These are phyloP conservation scores for Euryodendron excelsum DNA, from an alignment of 148 eudicot species.

Conservation along the genomic window DNA sequence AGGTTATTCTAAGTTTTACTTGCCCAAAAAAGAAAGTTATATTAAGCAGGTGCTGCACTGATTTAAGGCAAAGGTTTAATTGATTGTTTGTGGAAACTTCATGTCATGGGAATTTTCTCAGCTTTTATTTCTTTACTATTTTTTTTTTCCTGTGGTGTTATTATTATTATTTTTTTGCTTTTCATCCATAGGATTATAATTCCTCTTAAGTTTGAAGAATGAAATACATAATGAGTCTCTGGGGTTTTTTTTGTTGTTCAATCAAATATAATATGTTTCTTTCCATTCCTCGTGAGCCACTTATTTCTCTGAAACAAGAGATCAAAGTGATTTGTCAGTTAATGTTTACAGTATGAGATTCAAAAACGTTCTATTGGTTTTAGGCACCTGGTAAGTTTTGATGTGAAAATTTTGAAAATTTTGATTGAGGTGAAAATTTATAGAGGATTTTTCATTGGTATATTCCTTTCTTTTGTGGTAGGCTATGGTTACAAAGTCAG, in stretches of 20 bases:
- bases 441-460: not conserved
- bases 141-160: not conserved
- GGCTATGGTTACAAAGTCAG: too few species aligned
- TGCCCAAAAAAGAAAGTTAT: too few species aligned
- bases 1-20: too few species aligned
- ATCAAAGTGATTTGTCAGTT: too few species aligned
- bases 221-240: too few species aligned
- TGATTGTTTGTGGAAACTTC: not conserved
- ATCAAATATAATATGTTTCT: too few species aligned
- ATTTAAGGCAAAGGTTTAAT: not conserved
- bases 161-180: not conserved
- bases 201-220: not conserved
- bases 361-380: not conserved
- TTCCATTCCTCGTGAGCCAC: too few species aligned
- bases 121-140: not conserved
- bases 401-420: not conserved
- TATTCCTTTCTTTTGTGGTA: slow-evolving; percentile 26
- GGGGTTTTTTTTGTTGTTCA: not conserved
- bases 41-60: not conserved
- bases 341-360: not conserved
- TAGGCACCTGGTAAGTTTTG: slow-evolving; percentile 2
- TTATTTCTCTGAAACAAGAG: too few species aligned
- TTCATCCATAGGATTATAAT: not conserved
- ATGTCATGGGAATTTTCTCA: not conserved
- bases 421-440: not conserved